A percentile compares a stretch with the other conserved stretches of the same genome.
Evolutionary conservation across 176 grass and related monocot genomes (phyloP).

Genomic region (Miscanthus lutarioriparius): DNA sequence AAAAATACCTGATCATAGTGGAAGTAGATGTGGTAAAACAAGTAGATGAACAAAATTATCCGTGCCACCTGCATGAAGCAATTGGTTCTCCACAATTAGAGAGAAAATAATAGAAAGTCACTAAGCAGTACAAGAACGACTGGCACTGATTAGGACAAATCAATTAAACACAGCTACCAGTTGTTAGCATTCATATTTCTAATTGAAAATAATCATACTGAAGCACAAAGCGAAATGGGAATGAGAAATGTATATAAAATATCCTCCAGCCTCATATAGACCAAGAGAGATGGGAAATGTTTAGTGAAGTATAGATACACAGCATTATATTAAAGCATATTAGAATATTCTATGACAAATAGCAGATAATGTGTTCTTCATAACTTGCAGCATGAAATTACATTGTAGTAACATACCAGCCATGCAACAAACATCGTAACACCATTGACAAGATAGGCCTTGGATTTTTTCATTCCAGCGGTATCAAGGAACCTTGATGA

Average conservation of each 20-base stretch:
- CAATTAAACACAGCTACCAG: background rate
- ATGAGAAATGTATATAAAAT: background rate
- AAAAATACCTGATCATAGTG: constrained; percentile 77
- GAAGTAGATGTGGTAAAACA: constrained; percentile 92
- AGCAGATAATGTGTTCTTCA: background rate
- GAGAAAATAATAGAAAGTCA: constrained; percentile 2
- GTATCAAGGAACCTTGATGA: constrained; percentile 94
- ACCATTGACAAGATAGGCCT: constrained; percentile 88
- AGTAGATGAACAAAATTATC: constrained; percentile 86
- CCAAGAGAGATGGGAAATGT: background rate
- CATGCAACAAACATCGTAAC: constrained; percentile 83
- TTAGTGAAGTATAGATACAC: background rate
- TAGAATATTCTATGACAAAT: constrained; percentile 6
- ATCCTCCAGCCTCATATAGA: background rate
- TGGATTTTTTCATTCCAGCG: constrained; percentile 94
- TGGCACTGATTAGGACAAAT: background rate
- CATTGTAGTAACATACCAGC: constrained; percentile 65
- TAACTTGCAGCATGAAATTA: constrained; percentile 16
- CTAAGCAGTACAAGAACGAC: background rate
- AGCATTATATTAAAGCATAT: background rate
- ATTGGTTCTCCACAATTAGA: constrained; percentile 22
- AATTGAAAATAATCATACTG: background rate
- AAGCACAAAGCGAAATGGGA: background rate
- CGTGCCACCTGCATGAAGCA: constrained; percentile 76
- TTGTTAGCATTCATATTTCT: background rate